Conservation (phyloP, 768 basidiomycete genomes). For the Lepiota brunneoincarnata region DNA sequence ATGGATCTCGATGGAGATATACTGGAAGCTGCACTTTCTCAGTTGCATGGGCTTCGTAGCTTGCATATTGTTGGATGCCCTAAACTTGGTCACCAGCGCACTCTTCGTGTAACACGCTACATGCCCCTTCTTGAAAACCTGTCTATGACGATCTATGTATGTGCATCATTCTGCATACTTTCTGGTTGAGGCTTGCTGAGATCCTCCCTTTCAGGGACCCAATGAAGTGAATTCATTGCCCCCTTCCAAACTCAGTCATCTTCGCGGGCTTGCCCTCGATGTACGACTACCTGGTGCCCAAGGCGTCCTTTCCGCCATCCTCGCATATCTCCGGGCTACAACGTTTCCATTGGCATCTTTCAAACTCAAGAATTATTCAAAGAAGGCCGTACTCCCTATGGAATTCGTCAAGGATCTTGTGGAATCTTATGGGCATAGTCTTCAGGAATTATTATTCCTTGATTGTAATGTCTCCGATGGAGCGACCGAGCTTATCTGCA, state of each 20-base stretch:
- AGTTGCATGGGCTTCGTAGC: conserved; percentile 51
- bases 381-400: conserved; percentile 32
- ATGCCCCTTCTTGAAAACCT: conserved; percentile 59
- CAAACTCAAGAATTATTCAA: conserved; percentile 45
- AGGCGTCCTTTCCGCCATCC: conserved; percentile 25
- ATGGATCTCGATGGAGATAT: conserved; percentile 51
- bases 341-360: conserved; percentile 33
- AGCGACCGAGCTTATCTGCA: conserved; percentile 38
- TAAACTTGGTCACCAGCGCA: conserved; percentile 47
- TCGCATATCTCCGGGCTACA: conserved; percentile 29
- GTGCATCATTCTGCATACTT: conserved; percentile 18
- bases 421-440: conserved; percentile 35
- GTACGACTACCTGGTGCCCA: conserved; percentile 34
- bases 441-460: conserved; percentile 44
- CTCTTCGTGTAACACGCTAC: conserved; percentile 43
- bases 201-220: conserved; percentile 1
- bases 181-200: not conserved
- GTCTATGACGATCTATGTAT: conserved; percentile 58
- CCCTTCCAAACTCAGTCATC: conserved; percentile 33
- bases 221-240: conserved; percentile 32
- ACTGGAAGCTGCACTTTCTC: conserved; percentile 42
- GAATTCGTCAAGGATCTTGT: conserved; percentile 41
- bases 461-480: conserved; percentile 40
- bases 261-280: conserved; percentile 55
- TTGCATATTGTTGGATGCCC: conserved; percentile 63